A percentile compares a stretch with the other conserved stretches of the same genome.
Evolutionary conservation across 352 stramenopile genomes (phyloP).

Genomic region (Phytopythium aichiense): DNA sequence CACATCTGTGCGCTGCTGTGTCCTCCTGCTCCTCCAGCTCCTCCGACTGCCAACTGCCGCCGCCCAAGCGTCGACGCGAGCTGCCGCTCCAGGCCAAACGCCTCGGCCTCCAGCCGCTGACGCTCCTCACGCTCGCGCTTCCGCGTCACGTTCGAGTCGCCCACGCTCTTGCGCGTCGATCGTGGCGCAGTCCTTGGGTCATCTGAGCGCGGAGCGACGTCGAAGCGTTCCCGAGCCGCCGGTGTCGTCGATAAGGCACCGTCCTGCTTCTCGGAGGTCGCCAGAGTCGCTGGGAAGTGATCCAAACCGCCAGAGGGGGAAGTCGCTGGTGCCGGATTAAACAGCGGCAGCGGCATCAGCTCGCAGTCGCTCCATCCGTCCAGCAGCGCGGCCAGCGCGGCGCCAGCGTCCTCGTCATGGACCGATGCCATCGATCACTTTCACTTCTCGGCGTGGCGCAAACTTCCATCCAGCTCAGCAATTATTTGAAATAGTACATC

Average conservation of each 20-base stretch:
- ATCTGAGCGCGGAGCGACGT: no score
- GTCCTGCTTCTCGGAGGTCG: no score
- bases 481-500: no score
- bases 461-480: no score
- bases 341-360: background rate
- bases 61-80: background rate
- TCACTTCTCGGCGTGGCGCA: background rate
- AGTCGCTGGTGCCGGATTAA: background rate
- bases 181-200: background rate
- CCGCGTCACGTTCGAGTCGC: conserved; percentile 8
- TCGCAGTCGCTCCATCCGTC: conserved; percentile 10
- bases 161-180: background rate
- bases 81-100: background rate
- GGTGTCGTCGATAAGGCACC: no score
- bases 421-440: background rate
- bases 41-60: background rate
- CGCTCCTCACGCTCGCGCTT: conserved; percentile 7
- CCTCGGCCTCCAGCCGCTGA: background rate
- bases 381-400: conserved; percentile 3
- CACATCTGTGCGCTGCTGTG: background rate
- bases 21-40: background rate
- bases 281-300: background rate
- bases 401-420: background rate
- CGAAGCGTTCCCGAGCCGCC: no score
- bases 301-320: background rate